A percentile compares a stretch with the other conserved stretches of the same genome.
Conservation (phyloP, 257 asterid species). For the Linaria vulgaris region DNA sequence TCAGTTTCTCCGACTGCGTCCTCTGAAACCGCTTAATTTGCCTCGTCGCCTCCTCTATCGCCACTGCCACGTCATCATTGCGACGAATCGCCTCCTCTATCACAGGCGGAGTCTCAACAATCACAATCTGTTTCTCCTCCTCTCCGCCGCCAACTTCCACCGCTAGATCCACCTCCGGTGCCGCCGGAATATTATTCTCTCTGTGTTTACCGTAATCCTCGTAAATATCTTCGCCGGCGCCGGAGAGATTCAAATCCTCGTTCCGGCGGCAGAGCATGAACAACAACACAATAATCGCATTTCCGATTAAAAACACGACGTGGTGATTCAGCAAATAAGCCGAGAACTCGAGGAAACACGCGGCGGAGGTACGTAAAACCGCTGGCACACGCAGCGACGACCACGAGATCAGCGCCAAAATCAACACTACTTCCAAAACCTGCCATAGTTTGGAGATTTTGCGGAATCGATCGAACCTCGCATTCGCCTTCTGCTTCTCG, state of each 20-base stretch:
- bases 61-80: slow-evolving; percentile 42
- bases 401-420: slow-evolving; percentile 60
- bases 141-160: slow-evolving; percentile 2
- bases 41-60: slow-evolving; percentile 57
- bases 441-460: slow-evolving; percentile 42
- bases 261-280: slow-evolving; percentile 47
- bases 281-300: slow-evolving; percentile 51
- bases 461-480: slow-evolving; percentile 49
- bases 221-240: slow-evolving; percentile 38
- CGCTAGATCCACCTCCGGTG: not conserved
- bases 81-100: slow-evolving; percentile 15
- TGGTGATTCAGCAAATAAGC: slow-evolving; percentile 55
- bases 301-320: slow-evolving; percentile 80
- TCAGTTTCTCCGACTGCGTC: slow-evolving; percentile 74
- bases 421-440: slow-evolving; percentile 40
- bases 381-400: slow-evolving; percentile 57
- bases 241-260: slow-evolving; percentile 24
- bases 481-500: slow-evolving; percentile 43
- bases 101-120: slow-evolving; percentile 25
- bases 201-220: slow-evolving; percentile 47
- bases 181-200: slow-evolving; percentile 10
- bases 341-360: slow-evolving; percentile 21
- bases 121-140: slow-evolving; percentile 50
- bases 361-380: slow-evolving; percentile 28
- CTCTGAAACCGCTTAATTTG: slow-evolving; percentile 65